A percentile compares a stretch with the other conserved stretches of the same genome.
Conservation (phyloP, 1,284 basidiomycete genomes). For the Sphaerobolus stellatus region DNA sequence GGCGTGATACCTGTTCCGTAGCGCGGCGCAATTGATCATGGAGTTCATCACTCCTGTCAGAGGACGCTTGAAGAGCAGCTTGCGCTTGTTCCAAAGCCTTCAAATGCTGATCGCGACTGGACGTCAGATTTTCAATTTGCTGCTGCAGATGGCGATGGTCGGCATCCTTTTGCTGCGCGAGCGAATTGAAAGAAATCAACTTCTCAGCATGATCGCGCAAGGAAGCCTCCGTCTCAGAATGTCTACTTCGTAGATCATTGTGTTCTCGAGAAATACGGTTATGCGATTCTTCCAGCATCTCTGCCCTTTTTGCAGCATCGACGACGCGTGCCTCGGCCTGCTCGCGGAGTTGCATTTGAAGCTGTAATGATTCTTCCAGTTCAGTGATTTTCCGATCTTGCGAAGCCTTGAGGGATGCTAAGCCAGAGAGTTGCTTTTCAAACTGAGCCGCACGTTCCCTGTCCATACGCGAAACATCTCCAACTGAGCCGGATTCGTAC, state of each 20-base stretch:
- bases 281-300: constrained; percentile 80
- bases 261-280: constrained; percentile 69
- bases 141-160: constrained; percentile 68
- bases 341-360: constrained; percentile 77
- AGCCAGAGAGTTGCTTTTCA: constrained; percentile 72
- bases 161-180: constrained; percentile 75
- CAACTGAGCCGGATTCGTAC: constrained; percentile 69
- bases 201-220: constrained; percentile 81
- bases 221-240: constrained; percentile 61
- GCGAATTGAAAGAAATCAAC: constrained; percentile 73
- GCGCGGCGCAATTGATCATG: constrained; percentile 73
- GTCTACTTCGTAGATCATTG: constrained; percentile 69
- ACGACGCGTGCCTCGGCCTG: constrained; percentile 79
- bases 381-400: constrained; percentile 75
- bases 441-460: constrained; percentile 78
- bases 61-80: constrained; percentile 72
- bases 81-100: constrained; percentile 85
- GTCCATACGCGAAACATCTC: constrained; percentile 73
- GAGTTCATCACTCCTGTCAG: constrained; percentile 78
- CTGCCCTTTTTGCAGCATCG: constrained; percentile 82
- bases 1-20: constrained; percentile 60
- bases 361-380: constrained; percentile 66
- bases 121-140: constrained; percentile 70
- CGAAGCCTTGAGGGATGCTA: constrained; percentile 64
- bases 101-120: constrained; percentile 79